Evolutionary conservation across 768 basidiomycete genomes (phyloP).

Genomic region (Boletus insuetus): DNA sequence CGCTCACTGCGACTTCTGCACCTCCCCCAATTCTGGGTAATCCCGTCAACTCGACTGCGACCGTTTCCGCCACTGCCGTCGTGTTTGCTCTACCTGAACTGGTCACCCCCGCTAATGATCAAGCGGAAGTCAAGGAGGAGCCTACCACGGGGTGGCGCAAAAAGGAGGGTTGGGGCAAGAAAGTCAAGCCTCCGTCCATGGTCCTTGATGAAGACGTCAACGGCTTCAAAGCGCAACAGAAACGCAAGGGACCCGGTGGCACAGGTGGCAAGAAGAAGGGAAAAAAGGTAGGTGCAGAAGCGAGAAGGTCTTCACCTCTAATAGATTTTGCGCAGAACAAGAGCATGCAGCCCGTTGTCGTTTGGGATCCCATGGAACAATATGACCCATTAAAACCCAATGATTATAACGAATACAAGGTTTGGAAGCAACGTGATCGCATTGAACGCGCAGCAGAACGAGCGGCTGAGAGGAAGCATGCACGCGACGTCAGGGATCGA

Average conservation of each 20-base stretch:
- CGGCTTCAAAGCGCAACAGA: slow-evolving; percentile 66
- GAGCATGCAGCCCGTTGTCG: slow-evolving; percentile 44
- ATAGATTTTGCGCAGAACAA: slow-evolving; percentile 49
- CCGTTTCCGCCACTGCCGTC: slow-evolving; percentile 56
- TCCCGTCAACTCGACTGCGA: slow-evolving; percentile 24
- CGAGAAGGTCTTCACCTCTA: background rate
- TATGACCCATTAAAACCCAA: slow-evolving; percentile 86
- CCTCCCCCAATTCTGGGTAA: slow-evolving; percentile 33
- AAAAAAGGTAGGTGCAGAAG: slow-evolving; percentile 52
- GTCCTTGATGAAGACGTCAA: slow-evolving; percentile 87
- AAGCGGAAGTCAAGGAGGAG: slow-evolving; percentile 28
- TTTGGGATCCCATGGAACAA: slow-evolving; percentile 77
- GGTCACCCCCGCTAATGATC: slow-evolving; percentile 29
- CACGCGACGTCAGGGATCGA: slow-evolving; percentile 44
- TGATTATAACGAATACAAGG: slow-evolving; percentile 85
- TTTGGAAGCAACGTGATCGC: slow-evolving; percentile 72
- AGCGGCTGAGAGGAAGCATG: slow-evolving; percentile 58
- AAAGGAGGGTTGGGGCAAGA: slow-evolving; percentile 76
- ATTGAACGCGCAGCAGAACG: slow-evolving; percentile 67
- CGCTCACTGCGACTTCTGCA: slow-evolving; percentile 36
- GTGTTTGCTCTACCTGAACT: slow-evolving; percentile 69
- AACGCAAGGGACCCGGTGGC: slow-evolving; percentile 47
- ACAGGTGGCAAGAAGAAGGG: slow-evolving; percentile 43
- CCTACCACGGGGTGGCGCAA: slow-evolving; percentile 37
- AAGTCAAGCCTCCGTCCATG: slow-evolving; percentile 90